These are phyloP conservation scores for Trematosphaeria pertusa DNA, from an alignment of 2,329 filamentous ascomycete species.

Conservation along the genomic window DNA sequence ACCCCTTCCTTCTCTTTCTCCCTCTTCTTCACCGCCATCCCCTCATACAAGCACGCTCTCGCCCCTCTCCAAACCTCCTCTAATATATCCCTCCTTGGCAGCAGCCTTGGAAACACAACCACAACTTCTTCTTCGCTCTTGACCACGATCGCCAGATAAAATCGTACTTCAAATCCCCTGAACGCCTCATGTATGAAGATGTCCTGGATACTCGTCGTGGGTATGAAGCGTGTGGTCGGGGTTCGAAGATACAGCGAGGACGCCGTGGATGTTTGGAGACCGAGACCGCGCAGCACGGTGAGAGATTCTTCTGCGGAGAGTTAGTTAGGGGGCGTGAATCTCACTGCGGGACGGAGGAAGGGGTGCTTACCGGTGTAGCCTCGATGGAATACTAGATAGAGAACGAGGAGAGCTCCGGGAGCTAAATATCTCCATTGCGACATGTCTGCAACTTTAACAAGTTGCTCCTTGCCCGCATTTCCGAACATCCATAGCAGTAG, in stretches of 20 bases:
- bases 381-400: slow-evolving; percentile 56
- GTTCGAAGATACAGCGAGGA: slow-evolving; percentile 71
- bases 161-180: slow-evolving; percentile 85
- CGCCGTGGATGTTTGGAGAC: slow-evolving; percentile 84
- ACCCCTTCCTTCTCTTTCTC: slow-evolving; percentile 2
- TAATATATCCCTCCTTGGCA: slow-evolving; percentile 77
- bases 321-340: background rate
- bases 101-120: slow-evolving; percentile 87
- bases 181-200: slow-evolving; percentile 96
- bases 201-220: slow-evolving; percentile 89
- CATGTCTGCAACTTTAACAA: slow-evolving; percentile 46
- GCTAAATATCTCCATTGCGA: slow-evolving; percentile 53
- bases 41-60: slow-evolving; percentile 81
- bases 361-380: slow-evolving; percentile 58
- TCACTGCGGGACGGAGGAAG: slow-evolving; percentile 17
- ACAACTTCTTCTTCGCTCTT: slow-evolving; percentile 87
- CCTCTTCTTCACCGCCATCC: slow-evolving; percentile 4
- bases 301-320: slow-evolving; percentile 74
- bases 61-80: slow-evolving; percentile 91
- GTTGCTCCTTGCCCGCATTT: slow-evolving; percentile 14
- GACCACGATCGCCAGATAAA: slow-evolving; percentile 89
- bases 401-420: slow-evolving; percentile 46
- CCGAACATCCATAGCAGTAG: slow-evolving; percentile 15
- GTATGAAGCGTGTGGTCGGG: slow-evolving; percentile 77
- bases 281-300: slow-evolving; percentile 85